A percentile compares a stretch with the other conserved stretches of the same genome.
These are phyloP conservation scores for Kodamaea alishanica DNA, from an alignment of 1,139 yeast genomes.

Conservation along the genomic window DNA sequence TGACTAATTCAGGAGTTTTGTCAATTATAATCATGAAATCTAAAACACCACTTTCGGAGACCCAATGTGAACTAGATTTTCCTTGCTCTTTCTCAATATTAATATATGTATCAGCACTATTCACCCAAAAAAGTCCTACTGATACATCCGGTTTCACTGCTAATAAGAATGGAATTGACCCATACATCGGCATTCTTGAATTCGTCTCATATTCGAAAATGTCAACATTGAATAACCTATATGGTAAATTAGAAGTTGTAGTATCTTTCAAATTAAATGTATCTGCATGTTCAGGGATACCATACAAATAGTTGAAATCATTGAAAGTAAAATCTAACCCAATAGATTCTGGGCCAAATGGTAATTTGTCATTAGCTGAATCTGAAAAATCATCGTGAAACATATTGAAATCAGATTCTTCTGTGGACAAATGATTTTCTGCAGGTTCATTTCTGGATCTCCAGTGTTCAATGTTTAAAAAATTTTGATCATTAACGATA, in stretches of 20 bases:
- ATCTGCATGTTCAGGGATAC: slow-evolving; percentile 96
- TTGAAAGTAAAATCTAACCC: slow-evolving; percentile 71
- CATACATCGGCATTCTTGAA: slow-evolving; percentile 88
- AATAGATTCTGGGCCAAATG: slow-evolving; percentile 88
- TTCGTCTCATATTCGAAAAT: slow-evolving; percentile 87
- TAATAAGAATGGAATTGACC: slow-evolving; percentile 83
- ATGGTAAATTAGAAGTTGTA: slow-evolving; percentile 52
- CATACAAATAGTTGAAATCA: slow-evolving; percentile 66
- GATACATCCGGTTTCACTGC: slow-evolving; percentile 59
- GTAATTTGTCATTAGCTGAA: slow-evolving; percentile 54
- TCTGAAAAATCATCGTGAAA: slow-evolving; percentile 62
- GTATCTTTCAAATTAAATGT: slow-evolving; percentile 71
- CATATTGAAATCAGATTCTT: slow-evolving; percentile 56
- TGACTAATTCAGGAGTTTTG: slow-evolving; percentile 56
- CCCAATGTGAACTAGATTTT: slow-evolving; percentile 70
- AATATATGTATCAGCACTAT: slow-evolving; percentile 88
- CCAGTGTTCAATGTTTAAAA: slow-evolving; percentile 77
- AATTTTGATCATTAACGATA: slow-evolving; percentile 61
- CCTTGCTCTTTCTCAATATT: slow-evolving; percentile 52
- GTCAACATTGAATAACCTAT: slow-evolving; percentile 86
- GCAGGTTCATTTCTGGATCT: slow-evolving; percentile 41
- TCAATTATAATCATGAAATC: slow-evolving; percentile 74
- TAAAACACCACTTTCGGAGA: slow-evolving; percentile 82
- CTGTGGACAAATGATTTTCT: slow-evolving; percentile 40
- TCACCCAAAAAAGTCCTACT: slow-evolving; percentile 86